phyloP scores from a whole-genome alignment of 306 rosid genomes.

The Notholithocarpus densiflorus region DNA sequence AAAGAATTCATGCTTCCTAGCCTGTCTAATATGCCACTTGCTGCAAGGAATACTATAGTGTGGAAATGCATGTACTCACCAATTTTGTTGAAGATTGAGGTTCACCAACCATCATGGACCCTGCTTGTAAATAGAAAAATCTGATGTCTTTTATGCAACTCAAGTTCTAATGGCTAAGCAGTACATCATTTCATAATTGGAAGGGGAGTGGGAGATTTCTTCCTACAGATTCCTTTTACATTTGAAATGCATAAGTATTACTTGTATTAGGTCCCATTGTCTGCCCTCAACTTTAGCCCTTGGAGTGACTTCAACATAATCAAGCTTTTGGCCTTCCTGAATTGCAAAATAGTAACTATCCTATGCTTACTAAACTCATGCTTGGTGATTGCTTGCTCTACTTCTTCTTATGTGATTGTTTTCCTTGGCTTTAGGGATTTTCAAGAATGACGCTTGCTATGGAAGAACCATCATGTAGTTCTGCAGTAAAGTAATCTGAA shows the following conservation, averaged over 20 bases:
- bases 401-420: constrained; percentile 10
- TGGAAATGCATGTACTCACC: background rate
- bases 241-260: constrained; percentile 1
- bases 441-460: constrained; percentile 11
- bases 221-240: background rate
- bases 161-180: background rate
- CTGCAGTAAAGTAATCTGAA: constrained; percentile 42
- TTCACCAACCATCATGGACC: background rate
- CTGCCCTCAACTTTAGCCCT: constrained; percentile 10
- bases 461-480: constrained; percentile 58
- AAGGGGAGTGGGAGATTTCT: constrained; percentile 5
- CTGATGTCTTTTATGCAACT: background rate
- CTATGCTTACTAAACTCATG: background rate
- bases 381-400: background rate
- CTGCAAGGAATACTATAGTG: background rate
- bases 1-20: too few relatives aligned
- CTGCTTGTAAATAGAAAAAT: background rate
- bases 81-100: background rate
- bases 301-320: constrained; percentile 8
- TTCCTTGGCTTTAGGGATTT: constrained; percentile 14
- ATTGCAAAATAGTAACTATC: constrained; percentile 12
- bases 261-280: constrained; percentile 16
- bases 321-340: constrained; percentile 9
- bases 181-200: background rate
- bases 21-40: background rate